phyloP scores from a whole-genome alignment of 2,329 filamentous ascomycete genomes.

The Pseudogymnoascus sp. region DNA sequence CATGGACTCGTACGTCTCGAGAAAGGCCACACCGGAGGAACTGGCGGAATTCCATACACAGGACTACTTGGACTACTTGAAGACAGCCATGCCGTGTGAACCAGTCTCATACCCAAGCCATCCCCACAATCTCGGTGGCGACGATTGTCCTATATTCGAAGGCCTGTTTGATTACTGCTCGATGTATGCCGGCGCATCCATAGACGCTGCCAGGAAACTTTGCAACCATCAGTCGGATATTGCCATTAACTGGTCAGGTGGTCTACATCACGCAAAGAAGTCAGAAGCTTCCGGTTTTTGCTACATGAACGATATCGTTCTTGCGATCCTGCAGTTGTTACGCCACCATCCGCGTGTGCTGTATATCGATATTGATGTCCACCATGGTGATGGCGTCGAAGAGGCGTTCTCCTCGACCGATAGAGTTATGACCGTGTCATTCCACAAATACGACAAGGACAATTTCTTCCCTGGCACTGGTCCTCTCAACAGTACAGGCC shows the following conservation, averaged over 20 bases:
- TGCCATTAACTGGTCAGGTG: constrained; percentile 95
- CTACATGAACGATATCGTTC: constrained; percentile 97
- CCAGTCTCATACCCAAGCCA: constrained; percentile 52
- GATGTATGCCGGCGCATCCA: constrained; percentile 81
- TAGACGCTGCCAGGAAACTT: constrained; percentile 87
- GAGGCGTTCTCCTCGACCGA: constrained; percentile 87
- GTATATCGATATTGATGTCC: constrained; percentile 91
- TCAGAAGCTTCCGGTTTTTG: constrained; percentile 92
- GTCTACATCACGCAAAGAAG: constrained; percentile 93
- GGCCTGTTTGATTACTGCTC: constrained; percentile 93
- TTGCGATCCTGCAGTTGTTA: constrained; percentile 83
- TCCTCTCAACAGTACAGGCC: constrained; percentile 78
- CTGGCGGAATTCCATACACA: constrained; percentile 78
- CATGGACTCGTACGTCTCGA: constrained; percentile 88
- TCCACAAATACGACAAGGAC: constrained; percentile 87
- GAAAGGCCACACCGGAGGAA: constrained; percentile 81
- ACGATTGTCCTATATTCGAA: constrained; percentile 94
- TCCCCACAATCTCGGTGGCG: constrained; percentile 80
- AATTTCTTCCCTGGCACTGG: constrained; percentile 89
- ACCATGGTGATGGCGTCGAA: constrained; percentile 86
- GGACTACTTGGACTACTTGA: constrained; percentile 88
- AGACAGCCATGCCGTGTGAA: constrained; percentile 62
- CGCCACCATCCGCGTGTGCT: constrained; percentile 77
- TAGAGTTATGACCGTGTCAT: constrained; percentile 85
- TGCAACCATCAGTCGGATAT: constrained; percentile 85